Conservation (phyloP, 306 rosid species). For the Carpinus viminea region DNA sequence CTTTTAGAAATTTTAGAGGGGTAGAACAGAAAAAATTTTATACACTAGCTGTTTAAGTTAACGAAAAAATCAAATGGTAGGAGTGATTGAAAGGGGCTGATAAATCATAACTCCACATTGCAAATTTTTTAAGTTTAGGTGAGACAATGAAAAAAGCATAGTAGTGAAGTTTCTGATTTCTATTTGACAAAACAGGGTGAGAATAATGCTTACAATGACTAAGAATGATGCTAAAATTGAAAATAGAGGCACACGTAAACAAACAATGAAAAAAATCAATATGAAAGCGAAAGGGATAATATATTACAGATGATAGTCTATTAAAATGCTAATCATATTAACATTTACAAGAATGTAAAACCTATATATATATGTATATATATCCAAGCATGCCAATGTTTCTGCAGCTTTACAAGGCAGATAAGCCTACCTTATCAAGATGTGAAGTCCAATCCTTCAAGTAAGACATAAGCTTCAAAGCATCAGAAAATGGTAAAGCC, state of each 20-base stretch:
- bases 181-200: not conserved
- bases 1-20: no score
- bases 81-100: no score
- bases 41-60: no score
- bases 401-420: conserved; percentile 6
- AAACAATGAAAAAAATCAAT: not conserved
- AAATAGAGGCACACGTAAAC: not conserved
- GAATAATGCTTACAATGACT: not conserved
- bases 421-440: conserved; percentile 73
- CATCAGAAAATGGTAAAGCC: conserved; percentile 92
- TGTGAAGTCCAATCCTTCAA: conserved; percentile 82
- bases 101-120: no score
- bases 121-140: no score
- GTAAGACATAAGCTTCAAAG: conserved; percentile 76
- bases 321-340: not conserved
- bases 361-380: not conserved
- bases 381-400: not conserved
- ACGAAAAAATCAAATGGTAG: no score
- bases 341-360: not conserved
- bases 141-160: no score
- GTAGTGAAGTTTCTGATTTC: not conserved
- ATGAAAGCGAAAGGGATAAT: not conserved
- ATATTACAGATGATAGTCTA: not conserved
- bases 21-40: no score
- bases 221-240: not conserved